A percentile compares a stretch with the other conserved stretches of the same genome.
Evolutionary conservation across 1,284 basidiomycete genomes (phyloP).

Genomic region (Cerioporus squamosus): DNA sequence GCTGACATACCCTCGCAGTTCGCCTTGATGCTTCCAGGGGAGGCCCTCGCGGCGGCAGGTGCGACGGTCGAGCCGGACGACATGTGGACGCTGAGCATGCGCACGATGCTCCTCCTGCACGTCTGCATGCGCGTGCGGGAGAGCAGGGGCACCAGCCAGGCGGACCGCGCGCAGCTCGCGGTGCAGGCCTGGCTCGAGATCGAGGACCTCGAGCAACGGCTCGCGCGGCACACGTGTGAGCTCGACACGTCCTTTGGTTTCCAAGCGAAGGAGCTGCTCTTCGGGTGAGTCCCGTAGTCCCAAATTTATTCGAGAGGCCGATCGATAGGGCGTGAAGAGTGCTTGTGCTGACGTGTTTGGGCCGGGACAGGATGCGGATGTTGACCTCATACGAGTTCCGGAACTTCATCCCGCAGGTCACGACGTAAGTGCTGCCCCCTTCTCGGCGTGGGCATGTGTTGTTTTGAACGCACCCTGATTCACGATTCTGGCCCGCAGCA

Average conservation of each 20-base stretch:
- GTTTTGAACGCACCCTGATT: not conserved
- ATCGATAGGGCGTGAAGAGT: not conserved
- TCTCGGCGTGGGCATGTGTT: not conserved
- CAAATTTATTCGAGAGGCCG: not conserved
- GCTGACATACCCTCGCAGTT: conserved; percentile 46
- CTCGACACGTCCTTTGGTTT: conserved; percentile 68
- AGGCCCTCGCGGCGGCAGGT: conserved; percentile 46
- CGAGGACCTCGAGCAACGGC: conserved; percentile 61
- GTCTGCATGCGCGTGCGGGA: conserved; percentile 62
- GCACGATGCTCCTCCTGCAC: conserved; percentile 72
- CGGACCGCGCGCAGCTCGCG: conserved; percentile 62
- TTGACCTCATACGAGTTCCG: conserved; percentile 69
- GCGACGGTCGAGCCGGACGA: conserved; percentile 52
- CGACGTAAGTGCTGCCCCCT: conserved; percentile 47
- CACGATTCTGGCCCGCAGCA: conserved; percentile 33
- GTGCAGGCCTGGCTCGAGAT: conserved; percentile 71
- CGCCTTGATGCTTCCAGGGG: conserved; percentile 64
- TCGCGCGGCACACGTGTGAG: conserved; percentile 65
- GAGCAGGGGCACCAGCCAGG: conserved; percentile 43
- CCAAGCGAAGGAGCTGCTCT: conserved; percentile 69
- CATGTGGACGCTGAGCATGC: conserved; percentile 70
- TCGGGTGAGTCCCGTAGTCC: conserved; percentile 57
- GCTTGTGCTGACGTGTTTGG: not conserved
- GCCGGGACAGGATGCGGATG: conserved; percentile 56
- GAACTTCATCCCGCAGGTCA: conserved; percentile 60